These are phyloP conservation scores for Chaetomium sp. DNA, from an alignment of 2,329 filamentous ascomycete species.

Conservation along the genomic window DNA sequence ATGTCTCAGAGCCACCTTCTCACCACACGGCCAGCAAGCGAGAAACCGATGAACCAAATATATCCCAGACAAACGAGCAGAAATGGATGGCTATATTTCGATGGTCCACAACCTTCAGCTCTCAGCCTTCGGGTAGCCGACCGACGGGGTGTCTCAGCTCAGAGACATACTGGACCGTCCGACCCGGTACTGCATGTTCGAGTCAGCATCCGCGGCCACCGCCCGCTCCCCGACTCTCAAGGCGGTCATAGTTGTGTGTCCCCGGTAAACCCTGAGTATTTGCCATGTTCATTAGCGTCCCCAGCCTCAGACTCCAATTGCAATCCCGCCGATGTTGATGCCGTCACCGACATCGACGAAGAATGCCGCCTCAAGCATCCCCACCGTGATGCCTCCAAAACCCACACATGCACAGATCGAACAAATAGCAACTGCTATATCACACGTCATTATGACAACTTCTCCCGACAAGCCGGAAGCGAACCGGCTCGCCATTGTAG, in stretches of 20 bases:
- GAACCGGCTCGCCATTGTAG: not conserved
- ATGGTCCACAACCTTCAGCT: not conserved
- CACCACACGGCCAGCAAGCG: too few relatives aligned
- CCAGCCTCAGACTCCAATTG: not conserved
- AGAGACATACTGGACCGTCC: not conserved
- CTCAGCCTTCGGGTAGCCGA: not conserved
- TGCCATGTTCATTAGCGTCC: not conserved
- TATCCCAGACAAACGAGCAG: not conserved
- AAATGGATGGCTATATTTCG: not conserved
- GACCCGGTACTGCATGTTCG: not conserved
- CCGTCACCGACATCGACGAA: not conserved
- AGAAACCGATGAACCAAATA: not conserved
- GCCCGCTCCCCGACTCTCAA: not conserved
- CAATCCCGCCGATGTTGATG: not conserved
- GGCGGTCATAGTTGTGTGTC: not conserved
- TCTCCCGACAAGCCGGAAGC: not conserved
- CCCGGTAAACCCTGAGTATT: not conserved
- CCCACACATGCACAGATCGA: not conserved
- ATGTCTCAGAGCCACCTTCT: not conserved
- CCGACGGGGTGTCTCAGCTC: conserved; percentile 8
- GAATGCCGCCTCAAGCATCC: not conserved
- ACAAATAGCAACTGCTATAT: not conserved
- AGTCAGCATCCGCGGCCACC: not conserved
- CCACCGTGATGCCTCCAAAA: not conserved
- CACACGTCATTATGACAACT: not conserved